Conservation (phyloP, 768 basidiomycete genomes). For the Suillus cothurnatus region DNA sequence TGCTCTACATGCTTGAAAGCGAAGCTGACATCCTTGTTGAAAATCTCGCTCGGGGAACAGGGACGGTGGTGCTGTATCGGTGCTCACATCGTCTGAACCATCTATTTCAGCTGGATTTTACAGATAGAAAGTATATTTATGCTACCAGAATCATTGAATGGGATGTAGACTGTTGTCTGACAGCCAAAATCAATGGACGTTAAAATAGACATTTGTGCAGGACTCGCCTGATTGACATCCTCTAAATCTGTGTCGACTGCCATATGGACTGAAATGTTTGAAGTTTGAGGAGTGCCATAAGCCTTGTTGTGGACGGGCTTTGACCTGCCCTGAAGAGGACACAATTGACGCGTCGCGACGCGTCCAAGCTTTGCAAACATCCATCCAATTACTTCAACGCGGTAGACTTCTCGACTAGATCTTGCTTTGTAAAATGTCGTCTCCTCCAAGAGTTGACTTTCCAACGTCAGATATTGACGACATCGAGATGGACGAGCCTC, state of each 20-base stretch:
- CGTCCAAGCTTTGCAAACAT: slow-evolving; percentile 30
- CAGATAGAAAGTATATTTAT: not conserved
- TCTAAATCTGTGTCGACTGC: slow-evolving; percentile 18
- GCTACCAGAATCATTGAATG: slow-evolving; percentile 24
- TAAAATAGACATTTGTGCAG: not conserved
- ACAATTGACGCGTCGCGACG: slow-evolving; percentile 58
- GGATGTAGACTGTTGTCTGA: slow-evolving; percentile 35
- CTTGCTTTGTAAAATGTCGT: slow-evolving; percentile 49
- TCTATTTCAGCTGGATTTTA: not conserved
- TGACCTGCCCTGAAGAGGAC: slow-evolving; percentile 48
- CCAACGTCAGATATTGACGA: slow-evolving; percentile 61
- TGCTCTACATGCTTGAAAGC: slow-evolving; percentile 53
- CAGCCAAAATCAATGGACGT: slow-evolving; percentile 14
- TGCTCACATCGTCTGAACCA: not conserved
- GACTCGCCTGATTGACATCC: slow-evolving; percentile 30
- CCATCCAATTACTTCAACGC: slow-evolving; percentile 14
- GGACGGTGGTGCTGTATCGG: not conserved
- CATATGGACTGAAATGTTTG: slow-evolving; percentile 13
- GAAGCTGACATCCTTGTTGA: slow-evolving; percentile 37
- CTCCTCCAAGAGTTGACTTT: slow-evolving; percentile 64
- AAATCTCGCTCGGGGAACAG: slow-evolving; percentile 34
- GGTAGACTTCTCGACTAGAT: not conserved
- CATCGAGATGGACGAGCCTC: slow-evolving; percentile 50
- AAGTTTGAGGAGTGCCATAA: not conserved
- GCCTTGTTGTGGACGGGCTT: slow-evolving; percentile 12